phyloP scores from a whole-genome alignment of 106 monocot species.

The Allium sativum region DNA sequence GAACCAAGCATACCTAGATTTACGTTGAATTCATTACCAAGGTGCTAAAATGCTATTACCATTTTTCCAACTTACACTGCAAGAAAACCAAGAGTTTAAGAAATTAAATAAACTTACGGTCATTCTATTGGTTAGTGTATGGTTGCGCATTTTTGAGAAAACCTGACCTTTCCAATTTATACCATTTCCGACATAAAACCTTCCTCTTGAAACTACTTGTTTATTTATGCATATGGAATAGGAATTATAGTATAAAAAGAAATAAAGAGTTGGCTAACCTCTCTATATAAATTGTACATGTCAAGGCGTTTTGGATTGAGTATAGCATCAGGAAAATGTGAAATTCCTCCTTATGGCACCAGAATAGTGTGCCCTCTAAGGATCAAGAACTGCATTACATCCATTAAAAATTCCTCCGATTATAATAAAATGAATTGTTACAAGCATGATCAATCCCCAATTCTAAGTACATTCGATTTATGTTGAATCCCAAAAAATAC shows the following conservation, averaged over 20 bases:
- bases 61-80: no score
- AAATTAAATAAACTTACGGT: constrained; percentile 48
- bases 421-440: constrained; percentile 17
- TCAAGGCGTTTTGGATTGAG: constrained; percentile 63
- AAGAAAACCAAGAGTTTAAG: no score
- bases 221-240: not conserved
- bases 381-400: constrained; percentile 62
- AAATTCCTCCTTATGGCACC: constrained; percentile 52
- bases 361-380: constrained; percentile 47
- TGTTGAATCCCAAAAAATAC: no score
- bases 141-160: constrained; percentile 76
- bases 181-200: constrained; percentile 67
- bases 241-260: not conserved
- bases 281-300: constrained; percentile 64
- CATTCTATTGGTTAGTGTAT: constrained; percentile 58
- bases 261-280: constrained; percentile 21
- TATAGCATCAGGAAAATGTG: constrained; percentile 74
- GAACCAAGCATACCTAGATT: no score
- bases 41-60: no score
- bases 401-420: constrained; percentile 72
- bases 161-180: constrained; percentile 80
- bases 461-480: no score
- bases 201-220: constrained; percentile 70
- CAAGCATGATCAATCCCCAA: no score
- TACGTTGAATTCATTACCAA: no score